Evolutionary conservation across 495 filamentous ascomycete genomes (phyloP).

Genomic region (Penicillium simplicissimum): DNA sequence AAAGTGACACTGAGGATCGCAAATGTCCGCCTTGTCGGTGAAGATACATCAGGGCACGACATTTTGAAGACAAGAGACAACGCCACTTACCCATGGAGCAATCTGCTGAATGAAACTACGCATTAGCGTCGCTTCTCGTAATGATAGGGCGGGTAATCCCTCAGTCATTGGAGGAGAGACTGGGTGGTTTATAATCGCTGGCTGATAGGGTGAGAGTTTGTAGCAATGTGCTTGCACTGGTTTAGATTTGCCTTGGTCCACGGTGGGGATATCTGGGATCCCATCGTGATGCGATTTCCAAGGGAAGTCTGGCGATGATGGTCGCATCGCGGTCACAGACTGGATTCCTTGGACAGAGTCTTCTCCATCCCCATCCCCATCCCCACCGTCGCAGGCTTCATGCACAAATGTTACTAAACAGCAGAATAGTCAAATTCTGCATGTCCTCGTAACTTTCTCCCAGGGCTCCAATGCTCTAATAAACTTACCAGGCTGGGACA

Average conservation of each 20-base stretch:
- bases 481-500: conserved; percentile 34
- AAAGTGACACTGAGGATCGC: conserved; percentile 39
- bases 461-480: too few species aligned
- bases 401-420: conserved; percentile 37
- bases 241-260: background rate
- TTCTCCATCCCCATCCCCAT: conserved; percentile 10
- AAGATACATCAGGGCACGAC: conserved; percentile 1
- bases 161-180: background rate
- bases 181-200: background rate
- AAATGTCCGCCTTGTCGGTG: conserved; percentile 34
- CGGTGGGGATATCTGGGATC: background rate
- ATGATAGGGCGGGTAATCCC: conserved; percentile 18
- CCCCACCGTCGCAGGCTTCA: conserved; percentile 26
- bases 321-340: background rate
- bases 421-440: background rate
- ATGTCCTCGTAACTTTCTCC: too few species aligned
- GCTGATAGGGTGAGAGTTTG: background rate
- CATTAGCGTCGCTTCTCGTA: conserved; percentile 37
- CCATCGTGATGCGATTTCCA: background rate
- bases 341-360: background rate
- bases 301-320: background rate
- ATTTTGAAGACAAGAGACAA: background rate
- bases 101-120: conserved; percentile 38
- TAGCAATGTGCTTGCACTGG: background rate
- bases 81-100: conserved; percentile 34